Conservation (phyloP, 257 asterid species). For the Handroanthus guayacan region DNA sequence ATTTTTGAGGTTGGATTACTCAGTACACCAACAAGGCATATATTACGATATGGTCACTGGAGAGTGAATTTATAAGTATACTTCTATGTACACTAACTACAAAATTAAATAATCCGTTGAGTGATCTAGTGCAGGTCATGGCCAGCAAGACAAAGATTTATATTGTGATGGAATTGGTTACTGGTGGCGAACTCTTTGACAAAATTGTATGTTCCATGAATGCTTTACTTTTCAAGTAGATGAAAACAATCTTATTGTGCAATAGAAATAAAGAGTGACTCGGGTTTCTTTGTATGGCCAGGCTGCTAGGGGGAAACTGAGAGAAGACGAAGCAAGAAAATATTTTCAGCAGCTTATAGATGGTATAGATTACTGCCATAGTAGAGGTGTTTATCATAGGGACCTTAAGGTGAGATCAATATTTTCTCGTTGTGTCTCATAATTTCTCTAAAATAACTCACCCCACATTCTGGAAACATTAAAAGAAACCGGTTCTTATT, state of each 20-base stretch:
- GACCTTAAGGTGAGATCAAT: conserved; percentile 61
- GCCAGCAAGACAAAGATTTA: conserved; percentile 85
- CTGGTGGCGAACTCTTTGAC: conserved; percentile 80
- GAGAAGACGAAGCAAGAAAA: conserved; percentile 77
- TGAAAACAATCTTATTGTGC: conserved; percentile 7
- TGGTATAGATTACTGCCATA: conserved; percentile 78
- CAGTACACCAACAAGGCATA: not conserved
- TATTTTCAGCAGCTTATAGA: conserved; percentile 75
- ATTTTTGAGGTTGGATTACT: conserved; percentile 62
- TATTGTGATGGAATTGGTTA: conserved; percentile 73
- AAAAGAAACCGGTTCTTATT: not conserved
- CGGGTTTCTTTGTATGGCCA: conserved; percentile 27
- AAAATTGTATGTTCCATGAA: conserved; percentile 59
- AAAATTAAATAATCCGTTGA: conserved; percentile 3
- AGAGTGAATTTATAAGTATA: not conserved
- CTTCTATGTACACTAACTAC: not conserved
- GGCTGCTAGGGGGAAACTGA: conserved; percentile 64
- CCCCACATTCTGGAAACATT: not conserved
- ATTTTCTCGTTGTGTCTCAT: not conserved
- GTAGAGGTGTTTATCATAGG: conserved; percentile 75
- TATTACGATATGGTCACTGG: not conserved
- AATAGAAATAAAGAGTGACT: not conserved
- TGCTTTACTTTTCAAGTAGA: conserved; percentile 13
- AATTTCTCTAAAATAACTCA: too few relatives aligned
- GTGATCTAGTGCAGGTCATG: conserved; percentile 58